Base-by-base conservation (phyloP, 2,329 filamentous ascomycete species). In the Chrysoporthe cubensis region DNA sequence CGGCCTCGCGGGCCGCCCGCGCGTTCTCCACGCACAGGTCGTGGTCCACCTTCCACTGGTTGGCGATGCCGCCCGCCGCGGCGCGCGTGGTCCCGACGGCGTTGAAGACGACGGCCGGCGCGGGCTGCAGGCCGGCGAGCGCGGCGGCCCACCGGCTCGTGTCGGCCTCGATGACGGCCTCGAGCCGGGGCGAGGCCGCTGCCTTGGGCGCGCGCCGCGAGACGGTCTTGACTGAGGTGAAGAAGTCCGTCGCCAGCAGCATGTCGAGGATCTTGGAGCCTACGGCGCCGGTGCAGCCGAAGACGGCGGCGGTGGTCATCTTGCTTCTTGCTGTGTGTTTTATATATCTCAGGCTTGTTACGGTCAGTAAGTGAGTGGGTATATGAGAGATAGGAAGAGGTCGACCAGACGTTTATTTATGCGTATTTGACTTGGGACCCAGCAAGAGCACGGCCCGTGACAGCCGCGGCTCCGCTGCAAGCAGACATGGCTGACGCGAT, bases 41-140 rank as follows among this genome's bases (percentile, higher is more conserved):
- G 76, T 94, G 88, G 80, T 97, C 95, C 71, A 97, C 92, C 76
- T 92, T 91, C 81, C 93, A 91, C 80, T 97, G 95, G 70, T 90
- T 88, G 40, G 88, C 90, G 71, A 97, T 81, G 67, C 91, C 84
- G 70, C 94, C 94, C 0, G 93, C 94, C 14, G 85, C 84, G 0
- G 83, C 90, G 61, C 89, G 87, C 0, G 94, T 97, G 2, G 93
- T 97, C 67, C 90, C 95, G 0, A 97, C 85, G 1, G 88, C 88
- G 2, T 91, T 94, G 80, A 95, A 88, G 80, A 96, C 90, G 71
- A 91, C 82, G 1, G 82, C 77, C 0, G 91, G 89, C 0, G 82
- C 70, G 0, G 89, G 86, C 0, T 80, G 75, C 58, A 91, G 79
- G 44, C 81, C 78, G 7, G 83, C 75, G 61, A 96, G 84, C 72